phyloP scores from a whole-genome alignment of 768 basidiomycete species.

The Boletus reticuloceps region DNA sequence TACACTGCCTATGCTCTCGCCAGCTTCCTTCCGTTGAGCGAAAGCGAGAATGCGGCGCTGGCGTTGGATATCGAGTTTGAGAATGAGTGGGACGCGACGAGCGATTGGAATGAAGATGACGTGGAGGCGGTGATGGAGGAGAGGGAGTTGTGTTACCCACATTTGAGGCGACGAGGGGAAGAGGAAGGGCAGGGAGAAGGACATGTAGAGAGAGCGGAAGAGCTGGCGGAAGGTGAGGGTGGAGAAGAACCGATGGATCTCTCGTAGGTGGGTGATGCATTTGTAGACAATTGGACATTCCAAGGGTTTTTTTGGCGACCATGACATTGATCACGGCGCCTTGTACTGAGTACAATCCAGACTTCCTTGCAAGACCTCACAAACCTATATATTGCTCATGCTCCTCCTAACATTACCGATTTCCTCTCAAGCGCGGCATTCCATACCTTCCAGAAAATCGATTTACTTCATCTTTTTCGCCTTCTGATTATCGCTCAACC shows the following conservation, averaged over 20 bases:
- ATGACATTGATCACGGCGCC: no score
- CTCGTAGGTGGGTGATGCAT: background rate
- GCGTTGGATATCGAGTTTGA: slow-evolving; percentile 82
- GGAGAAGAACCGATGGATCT: slow-evolving; percentile 1
- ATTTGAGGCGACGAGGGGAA: slow-evolving; percentile 12
- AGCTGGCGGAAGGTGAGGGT: background rate
- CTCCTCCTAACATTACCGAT: no score
- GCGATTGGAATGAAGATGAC: slow-evolving; percentile 90
- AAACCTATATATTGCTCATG: no score
- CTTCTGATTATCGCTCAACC: no score
- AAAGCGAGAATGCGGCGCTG: slow-evolving; percentile 49
- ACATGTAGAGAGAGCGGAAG: background rate
- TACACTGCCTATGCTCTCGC: slow-evolving; percentile 17
- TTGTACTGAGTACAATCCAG: no score
- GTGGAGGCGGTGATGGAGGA: slow-evolving; percentile 74
- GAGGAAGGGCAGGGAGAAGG: background rate
- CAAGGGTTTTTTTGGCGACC: no score
- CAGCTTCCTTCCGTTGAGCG: slow-evolving; percentile 31
- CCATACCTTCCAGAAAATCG: no score
- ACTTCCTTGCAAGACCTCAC: no score
- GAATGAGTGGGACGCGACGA: slow-evolving; percentile 86
- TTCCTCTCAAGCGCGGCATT: no score
- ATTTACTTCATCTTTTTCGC: no score
- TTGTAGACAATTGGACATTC: no score
- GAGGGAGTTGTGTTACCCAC: slow-evolving; percentile 65